Base-by-base conservation (phyloP, 345 rosid genomes). In the Durio zibethinus region DNA sequence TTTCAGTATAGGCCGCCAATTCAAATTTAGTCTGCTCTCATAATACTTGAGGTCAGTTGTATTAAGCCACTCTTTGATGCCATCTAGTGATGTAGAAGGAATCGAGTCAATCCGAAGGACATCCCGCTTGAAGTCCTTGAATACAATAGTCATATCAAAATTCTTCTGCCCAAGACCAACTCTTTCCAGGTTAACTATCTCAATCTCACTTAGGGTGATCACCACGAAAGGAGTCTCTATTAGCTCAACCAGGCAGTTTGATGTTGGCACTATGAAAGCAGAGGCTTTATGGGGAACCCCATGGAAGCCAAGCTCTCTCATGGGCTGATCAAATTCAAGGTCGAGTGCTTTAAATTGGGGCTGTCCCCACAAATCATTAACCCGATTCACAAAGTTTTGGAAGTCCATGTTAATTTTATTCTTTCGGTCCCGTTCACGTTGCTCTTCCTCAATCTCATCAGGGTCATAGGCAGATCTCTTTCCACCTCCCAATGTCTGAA, bases 391-490 rank as follows among this genome's bases (percentile, higher is more conserved):
- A 75, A 88, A 88, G 82, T 72, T 86, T 70, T 84, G 84, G 62
- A 86, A 88, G 31, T 86, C 87, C 80, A 74, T 79, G 79, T 86
- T 84, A 43, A 83, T 83, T 45, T 86, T 88, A 42, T 84, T 84
- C 80, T 88, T 88, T n/a, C 86, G 54, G 43, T 76, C 84, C 25
- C 84, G 80, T 77, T 88, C 91, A 2, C 86, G 84, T 31, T 88
- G 89, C 52, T 88, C 89, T 83, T 88, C 89, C 61, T 88, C 88
- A n/a, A 88, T 83, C 83, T 88, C 91, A 71, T 86, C 91, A 0
- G 88, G 91, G 81, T 88, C 91, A 78, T 88, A 83, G 76, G 87
- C 84, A 56, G 91, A 88, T 73, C 91, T 77, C 82, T 83, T 84
- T 25, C 83, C 86, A 57, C 91, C 91, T 31, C 89, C 91, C 38